A percentile compares a stretch with the other conserved stretches of the same genome.
These are phyloP conservation scores for Toxicodendron radicans DNA, from an alignment of 345 rosid genomes.

Conservation along the genomic window DNA sequence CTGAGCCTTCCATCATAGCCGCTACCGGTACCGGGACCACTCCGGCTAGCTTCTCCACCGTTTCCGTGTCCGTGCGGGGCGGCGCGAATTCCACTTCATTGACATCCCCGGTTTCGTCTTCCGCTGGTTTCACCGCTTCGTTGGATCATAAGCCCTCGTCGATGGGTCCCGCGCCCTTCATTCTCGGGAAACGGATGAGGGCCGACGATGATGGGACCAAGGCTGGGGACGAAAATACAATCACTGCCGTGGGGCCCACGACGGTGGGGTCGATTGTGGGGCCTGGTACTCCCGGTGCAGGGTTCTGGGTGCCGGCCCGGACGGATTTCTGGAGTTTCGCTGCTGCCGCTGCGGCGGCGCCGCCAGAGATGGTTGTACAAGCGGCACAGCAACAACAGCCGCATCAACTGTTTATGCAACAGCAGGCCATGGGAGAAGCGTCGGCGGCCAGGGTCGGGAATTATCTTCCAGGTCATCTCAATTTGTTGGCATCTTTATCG, in stretches of 20 bases:
- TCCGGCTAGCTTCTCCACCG: conserved; percentile 86
- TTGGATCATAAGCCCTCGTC: conserved; percentile 75
- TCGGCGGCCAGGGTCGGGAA: conserved; percentile 85
- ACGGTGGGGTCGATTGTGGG: conserved; percentile 45
- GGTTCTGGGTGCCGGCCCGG: conserved; percentile 90
- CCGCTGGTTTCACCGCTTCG: conserved; percentile 24
- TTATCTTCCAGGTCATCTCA: conserved; percentile 83
- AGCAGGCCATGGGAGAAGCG: conserved; percentile 87
- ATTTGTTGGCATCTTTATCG: conserved; percentile 82
- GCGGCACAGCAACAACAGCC: conserved; percentile 37
- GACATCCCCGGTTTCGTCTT: conserved; percentile 31
- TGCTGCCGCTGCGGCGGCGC: conserved; percentile 37
- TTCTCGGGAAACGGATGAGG: conserved; percentile 84
- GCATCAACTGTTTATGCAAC: conserved; percentile 59
- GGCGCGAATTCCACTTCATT: conserved; percentile 50
- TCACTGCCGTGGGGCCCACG: conserved; percentile 31
- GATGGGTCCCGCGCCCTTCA: conserved; percentile 69
- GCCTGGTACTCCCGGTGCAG: conserved; percentile 43
- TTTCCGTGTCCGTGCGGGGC: conserved; percentile 66
- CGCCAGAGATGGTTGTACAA: conserved; percentile 69
- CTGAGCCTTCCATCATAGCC: conserved; percentile 97
- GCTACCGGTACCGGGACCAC: conserved; percentile 98
- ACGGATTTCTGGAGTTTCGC: conserved; percentile 90
- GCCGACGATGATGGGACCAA: conserved; percentile 52
- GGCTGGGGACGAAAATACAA: conserved; percentile 31